phyloP scores from a whole-genome alignment of 176 grass and related monocot genomes.

The Rhynchospora tenuis region DNA sequence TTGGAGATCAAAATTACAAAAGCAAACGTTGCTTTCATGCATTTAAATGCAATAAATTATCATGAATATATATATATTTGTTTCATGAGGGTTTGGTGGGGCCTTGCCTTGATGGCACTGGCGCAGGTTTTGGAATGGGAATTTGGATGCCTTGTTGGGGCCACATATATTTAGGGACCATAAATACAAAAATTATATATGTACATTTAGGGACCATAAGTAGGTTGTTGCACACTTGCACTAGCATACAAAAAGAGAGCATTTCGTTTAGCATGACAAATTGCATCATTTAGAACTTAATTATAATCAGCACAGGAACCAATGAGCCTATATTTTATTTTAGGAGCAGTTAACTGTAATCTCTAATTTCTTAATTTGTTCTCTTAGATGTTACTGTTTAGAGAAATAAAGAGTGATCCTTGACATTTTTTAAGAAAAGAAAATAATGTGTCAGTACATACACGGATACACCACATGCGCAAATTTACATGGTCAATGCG shows the following conservation, averaged over 20 bases:
- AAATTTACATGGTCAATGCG: too few relatives aligned
- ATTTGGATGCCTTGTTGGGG: background rate
- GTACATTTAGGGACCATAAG: background rate
- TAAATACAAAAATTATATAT: background rate
- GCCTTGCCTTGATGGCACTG: background rate
- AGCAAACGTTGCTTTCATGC: background rate
- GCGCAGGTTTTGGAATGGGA: background rate
- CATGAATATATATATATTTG: background rate
- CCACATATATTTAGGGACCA: background rate
- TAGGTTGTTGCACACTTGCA: background rate
- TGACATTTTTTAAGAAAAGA: too few relatives aligned
- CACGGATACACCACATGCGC: too few relatives aligned
- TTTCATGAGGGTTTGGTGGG: background rate
- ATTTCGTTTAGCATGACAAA: too few relatives aligned
- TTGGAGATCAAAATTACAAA: background rate
- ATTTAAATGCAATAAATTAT: background rate
- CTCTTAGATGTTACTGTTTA: too few relatives aligned
- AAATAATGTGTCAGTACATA: too few relatives aligned
- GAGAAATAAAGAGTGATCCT: too few relatives aligned
- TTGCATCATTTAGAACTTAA: too few relatives aligned
- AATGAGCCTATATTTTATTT: too few relatives aligned
- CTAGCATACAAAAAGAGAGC: background rate
- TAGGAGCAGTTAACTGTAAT: too few relatives aligned
- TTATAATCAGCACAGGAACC: too few relatives aligned
- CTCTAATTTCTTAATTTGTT: too few relatives aligned